Percentiles rank a stretch among this genome's conserved stretches.
Conservation (phyloP, 225 moss, liverwort and hornwort genomes). For the Anthoceros angustus region DNA sequence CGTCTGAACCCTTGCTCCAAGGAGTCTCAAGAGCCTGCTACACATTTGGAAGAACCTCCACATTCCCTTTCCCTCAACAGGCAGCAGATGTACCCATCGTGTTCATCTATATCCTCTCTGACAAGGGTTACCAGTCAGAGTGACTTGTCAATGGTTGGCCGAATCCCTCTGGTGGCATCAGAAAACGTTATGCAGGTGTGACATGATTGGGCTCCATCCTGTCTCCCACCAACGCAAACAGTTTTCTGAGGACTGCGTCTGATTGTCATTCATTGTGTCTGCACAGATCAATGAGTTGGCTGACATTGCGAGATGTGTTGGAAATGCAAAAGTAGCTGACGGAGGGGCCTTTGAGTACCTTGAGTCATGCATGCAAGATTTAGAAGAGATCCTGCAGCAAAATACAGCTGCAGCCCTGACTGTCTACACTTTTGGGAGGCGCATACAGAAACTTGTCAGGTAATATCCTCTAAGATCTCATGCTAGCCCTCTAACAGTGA, state of each 20-base stretch:
- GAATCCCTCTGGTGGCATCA: slow-evolving; percentile 43
- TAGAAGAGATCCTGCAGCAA: slow-evolving; percentile 78
- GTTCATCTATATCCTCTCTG: slow-evolving; percentile 13
- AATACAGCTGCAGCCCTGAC: slow-evolving; percentile 75
- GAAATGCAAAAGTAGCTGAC: slow-evolving; percentile 49
- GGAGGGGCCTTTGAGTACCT: slow-evolving; percentile 42
- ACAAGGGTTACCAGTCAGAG: slow-evolving; percentile 66
- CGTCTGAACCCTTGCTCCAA: too few relatives aligned
- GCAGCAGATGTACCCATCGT: too few relatives aligned
- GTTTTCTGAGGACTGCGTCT: too few relatives aligned
- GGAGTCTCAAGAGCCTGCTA: too few relatives aligned
- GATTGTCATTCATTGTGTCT: neutral
- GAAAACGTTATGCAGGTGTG: slow-evolving; percentile 77
- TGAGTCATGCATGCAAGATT: slow-evolving; percentile 76
- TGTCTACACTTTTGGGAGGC: slow-evolving; percentile 90
- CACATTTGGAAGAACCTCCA: too few relatives aligned
- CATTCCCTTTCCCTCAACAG: too few relatives aligned
- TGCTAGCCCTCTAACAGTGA: neutral
- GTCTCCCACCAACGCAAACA: too few relatives aligned
- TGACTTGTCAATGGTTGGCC: slow-evolving; percentile 59
- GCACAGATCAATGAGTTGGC: slow-evolving; percentile 77
- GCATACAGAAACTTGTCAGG: slow-evolving; percentile 87
- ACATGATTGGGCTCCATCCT: neutral
- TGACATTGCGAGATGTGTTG: slow-evolving; percentile 75
- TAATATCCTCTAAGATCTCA: slow-evolving; percentile 3